Percentiles rank a stretch among this genome's conserved stretches.
phyloP scores from a whole-genome alignment of 1,284 basidiomycete genomes.

The Trametes hirsuta region DNA sequence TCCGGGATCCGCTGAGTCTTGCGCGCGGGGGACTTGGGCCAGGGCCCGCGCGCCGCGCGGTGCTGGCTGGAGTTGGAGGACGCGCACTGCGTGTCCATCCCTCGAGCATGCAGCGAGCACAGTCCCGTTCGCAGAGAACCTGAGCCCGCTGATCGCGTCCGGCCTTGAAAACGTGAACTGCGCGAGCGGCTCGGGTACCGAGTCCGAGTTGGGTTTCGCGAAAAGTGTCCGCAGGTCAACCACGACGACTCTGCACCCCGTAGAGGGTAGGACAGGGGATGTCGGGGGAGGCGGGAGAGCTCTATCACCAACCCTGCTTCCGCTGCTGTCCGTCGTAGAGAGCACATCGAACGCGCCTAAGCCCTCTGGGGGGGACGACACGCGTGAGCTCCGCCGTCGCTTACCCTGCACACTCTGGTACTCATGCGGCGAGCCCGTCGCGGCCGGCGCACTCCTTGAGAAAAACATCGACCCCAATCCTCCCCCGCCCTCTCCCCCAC shows the following conservation, averaged over 20 bases:
- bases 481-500: background rate
- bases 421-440: slow-evolving; percentile 14
- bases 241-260: slow-evolving; percentile 51
- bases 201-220: slow-evolving; percentile 14
- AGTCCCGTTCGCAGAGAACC: slow-evolving; percentile 65
- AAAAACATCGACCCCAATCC: slow-evolving; percentile 42
- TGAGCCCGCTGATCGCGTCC: slow-evolving; percentile 54
- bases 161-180: slow-evolving; percentile 52
- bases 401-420: slow-evolving; percentile 18
- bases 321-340: slow-evolving; percentile 4
- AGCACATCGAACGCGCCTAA: too few relatives aligned
- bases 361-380: slow-evolving; percentile 13
- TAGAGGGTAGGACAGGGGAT: slow-evolving; percentile 13
- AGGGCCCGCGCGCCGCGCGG: slow-evolving; percentile 24
- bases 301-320: background rate
- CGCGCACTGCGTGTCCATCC: slow-evolving; percentile 63
- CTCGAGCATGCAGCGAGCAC: slow-evolving; percentile 56
- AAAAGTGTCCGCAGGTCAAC: slow-evolving; percentile 55
- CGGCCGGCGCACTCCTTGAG: slow-evolving; percentile 67
- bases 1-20: background rate
- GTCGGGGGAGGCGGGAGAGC: slow-evolving; percentile 23
- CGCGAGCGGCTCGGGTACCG: slow-evolving; percentile 39
- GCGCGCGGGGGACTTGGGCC: background rate
- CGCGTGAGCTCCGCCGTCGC: slow-evolving; percentile 13
- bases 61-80: slow-evolving; percentile 56